These are phyloP conservation scores for Botrytis fragariae DNA, from an alignment of 2,329 filamentous ascomycete genomes.

Conservation along the genomic window DNA sequence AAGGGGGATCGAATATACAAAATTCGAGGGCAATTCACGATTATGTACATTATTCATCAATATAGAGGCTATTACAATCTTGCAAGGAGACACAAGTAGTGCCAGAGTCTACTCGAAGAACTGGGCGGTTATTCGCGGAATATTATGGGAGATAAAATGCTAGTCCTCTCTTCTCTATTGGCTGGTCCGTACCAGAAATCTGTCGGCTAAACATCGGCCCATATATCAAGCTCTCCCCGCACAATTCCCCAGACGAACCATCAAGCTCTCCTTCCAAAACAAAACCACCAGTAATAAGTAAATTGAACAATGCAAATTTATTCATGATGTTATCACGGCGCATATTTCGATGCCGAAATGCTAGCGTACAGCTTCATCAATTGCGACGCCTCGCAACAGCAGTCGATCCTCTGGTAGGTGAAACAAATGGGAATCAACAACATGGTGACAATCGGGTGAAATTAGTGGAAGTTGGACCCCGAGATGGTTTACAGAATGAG, in stretches of 20 bases:
- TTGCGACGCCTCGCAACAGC: conserved; percentile 31
- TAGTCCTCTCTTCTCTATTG: neutral
- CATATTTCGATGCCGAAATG: conserved; percentile 6
- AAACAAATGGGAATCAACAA: conserved; percentile 25
- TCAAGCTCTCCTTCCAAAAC: neutral
- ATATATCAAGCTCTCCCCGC: neutral
- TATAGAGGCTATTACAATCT: neutral
- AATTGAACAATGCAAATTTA: conserved; percentile 12
- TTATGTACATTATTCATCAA: neutral
- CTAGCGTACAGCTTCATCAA: conserved; percentile 15
- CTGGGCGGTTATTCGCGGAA: neutral
- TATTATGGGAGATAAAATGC: neutral
- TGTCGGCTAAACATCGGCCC: neutral
- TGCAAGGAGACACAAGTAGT: neutral
- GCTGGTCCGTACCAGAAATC: neutral
- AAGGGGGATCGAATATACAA: neutral
- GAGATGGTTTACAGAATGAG: conserved; percentile 87
- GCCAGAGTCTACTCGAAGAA: neutral
- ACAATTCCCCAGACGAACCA: conserved; percentile 10
- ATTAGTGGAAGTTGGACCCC: conserved; percentile 80
- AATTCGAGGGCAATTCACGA: neutral
- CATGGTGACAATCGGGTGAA: conserved; percentile 43
- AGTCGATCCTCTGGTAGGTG: conserved; percentile 21
- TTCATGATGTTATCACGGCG: conserved; percentile 16
- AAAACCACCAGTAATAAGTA: neutral